Evolutionary conservation across 495 filamentous ascomycete species (phyloP), one percentile per base, ranked within the genome.

Genomic region (Friedmanniomyces endolithicus): DNA sequence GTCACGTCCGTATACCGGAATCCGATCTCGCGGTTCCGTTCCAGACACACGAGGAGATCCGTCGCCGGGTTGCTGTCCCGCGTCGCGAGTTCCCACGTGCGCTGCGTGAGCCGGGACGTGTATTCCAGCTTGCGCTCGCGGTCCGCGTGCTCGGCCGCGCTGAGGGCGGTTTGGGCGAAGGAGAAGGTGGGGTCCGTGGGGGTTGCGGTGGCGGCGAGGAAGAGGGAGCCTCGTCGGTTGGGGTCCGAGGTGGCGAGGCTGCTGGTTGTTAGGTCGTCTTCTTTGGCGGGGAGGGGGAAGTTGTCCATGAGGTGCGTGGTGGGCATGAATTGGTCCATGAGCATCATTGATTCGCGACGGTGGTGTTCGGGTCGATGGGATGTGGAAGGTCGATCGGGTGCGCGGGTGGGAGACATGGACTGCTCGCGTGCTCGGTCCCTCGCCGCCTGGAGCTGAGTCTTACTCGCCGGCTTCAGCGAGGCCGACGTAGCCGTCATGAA

Each of bases 1-100:
- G 82, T 92, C 59, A 97, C 95, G 64, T 99, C 92, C 17, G 94
- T 89, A 63, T 99, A 99, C 27, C 90, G 81, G 70, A 99, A 99
- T 0, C 92, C 92, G 61, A 99, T 95, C 0, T 86, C 82, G 60
- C 94, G 86, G 11, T 85, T 79, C 19, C 94, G 82, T 68, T 99
- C 92, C 14, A 99, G 72, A 65, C 92, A 99, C 11, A 95, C 86
- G 1, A 99, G 72, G 11, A 99, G 70, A 68, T 99, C 92, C 12
- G 94, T 84, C 1, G 90, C 89, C 0, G 92, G 94, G 66, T 99
- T 97, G 17, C 90, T 89, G 50, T 88, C 83, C 1, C 83, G 83
- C 0, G 90, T 96, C 9, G 94, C 87, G n/a, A 90, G 77, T 47
- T 90, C 85, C 92, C 92, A 99, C 56, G 95, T 96, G 11, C 83